phyloP scores from a whole-genome alignment of 2,329 filamentous ascomycete species.

The Xylaria sp. region DNA sequence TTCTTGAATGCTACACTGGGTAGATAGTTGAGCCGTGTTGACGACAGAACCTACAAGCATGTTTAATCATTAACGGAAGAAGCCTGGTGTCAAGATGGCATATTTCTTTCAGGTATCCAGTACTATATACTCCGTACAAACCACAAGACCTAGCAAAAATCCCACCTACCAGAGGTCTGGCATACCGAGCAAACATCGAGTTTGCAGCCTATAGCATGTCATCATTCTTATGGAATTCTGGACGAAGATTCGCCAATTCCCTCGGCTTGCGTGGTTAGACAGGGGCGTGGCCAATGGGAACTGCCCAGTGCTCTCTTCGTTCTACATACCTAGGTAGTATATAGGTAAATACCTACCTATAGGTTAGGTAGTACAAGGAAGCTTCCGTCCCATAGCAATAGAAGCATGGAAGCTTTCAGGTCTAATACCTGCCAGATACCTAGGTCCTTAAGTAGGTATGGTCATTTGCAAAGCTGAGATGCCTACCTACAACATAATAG shows the following conservation, averaged over 20 bases:
- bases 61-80: too few species aligned
- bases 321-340: too few species aligned
- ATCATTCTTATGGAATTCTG: constrained; percentile 16
- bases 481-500: constrained; percentile 11
- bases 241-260: constrained; percentile 28
- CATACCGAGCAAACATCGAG: constrained; percentile 17
- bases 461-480: constrained; percentile 9
- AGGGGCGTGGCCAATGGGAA: background rate
- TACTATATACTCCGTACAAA: too few species aligned
- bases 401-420: background rate
- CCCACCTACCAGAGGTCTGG: too few species aligned
- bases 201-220: constrained; percentile 7
- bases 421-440: background rate
- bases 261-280: background rate
- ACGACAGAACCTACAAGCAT: too few species aligned
- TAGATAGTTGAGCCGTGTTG: too few species aligned
- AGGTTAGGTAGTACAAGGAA: background rate
- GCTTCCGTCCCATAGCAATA: background rate
- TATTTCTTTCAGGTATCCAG: too few species aligned
- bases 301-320: background rate
- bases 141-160: too few species aligned
- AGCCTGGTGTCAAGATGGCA: too few species aligned
- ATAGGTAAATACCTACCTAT: background rate
- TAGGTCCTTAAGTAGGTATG: too few species aligned
- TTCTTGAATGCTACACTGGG: background rate